Evolutionary conservation across 1,284 basidiomycete species (phyloP), one percentile per base, ranked within the genome.

Genomic region (Tylopilus sp.): DNA sequence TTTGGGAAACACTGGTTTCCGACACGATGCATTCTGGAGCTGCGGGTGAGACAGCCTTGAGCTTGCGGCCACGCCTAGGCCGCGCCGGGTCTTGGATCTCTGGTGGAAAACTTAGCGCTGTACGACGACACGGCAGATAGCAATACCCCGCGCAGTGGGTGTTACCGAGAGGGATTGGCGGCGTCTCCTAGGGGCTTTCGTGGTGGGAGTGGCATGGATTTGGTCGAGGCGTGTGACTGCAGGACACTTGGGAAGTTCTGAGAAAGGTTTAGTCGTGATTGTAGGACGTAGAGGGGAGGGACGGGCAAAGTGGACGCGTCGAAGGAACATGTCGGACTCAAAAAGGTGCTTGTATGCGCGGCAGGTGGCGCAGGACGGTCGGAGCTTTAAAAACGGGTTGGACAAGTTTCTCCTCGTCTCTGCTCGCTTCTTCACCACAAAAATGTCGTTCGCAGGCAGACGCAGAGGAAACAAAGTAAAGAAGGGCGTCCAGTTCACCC

Each of bases 401-500:
- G 66, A 64, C 62, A 54, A 66, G 50, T 61, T 58, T 60, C 59
- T 43, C 9, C 46, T 68, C 62, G 53, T 65, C 60, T 48, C 35
- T 37, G 47, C 51, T 56, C 61, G 44, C 54, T 53, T 57, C 55
- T 58, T 59, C 50, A 60, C 40, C 50, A 56, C 61, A 69, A 77
- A 64, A 72, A 89, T 88, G 85, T 88, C 86, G 64, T 87, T 86
- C 67, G 85, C 89, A 61, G 85, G 87, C 67, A 83, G 87, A 75
- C 86, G 89, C 66, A 82, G 88, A 71, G 88, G 86, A 74, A 95
- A 94, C 77, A 94, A 94, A 73, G 91, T 90, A 71, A 96, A 95
- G 77, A 95, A 95, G 82, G 92, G 92, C 71, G 89, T 95, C 49
- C 93, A 94, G 76, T 91, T 95, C 76, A 95, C 92, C 61, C 71